phyloP scores from a whole-genome alignment of 1,139 yeast genomes.

The Magnusiomyces tetraspermus region DNA sequence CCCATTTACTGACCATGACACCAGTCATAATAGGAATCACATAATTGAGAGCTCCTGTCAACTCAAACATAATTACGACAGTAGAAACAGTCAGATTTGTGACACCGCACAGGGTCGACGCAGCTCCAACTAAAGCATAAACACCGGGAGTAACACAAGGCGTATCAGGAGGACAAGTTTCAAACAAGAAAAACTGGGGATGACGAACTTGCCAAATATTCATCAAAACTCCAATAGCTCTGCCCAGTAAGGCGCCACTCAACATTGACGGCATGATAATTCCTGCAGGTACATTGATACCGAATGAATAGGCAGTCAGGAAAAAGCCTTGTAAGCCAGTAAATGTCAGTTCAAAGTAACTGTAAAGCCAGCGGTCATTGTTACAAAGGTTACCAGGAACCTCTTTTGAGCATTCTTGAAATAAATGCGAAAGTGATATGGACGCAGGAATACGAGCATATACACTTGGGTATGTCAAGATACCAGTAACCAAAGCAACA shows the following conservation, averaged over 20 bases:
- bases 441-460: slow-evolving; percentile 49
- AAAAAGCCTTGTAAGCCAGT: slow-evolving; percentile 48
- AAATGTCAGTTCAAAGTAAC: slow-evolving; percentile 33
- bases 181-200: slow-evolving; percentile 25
- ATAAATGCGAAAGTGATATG: slow-evolving; percentile 47
- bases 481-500: slow-evolving; percentile 43
- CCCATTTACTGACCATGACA: slow-evolving; percentile 41
- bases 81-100: slow-evolving; percentile 88
- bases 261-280: slow-evolving; percentile 63
- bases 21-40: slow-evolving; percentile 83
- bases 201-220: slow-evolving; percentile 26
- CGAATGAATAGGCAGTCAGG: slow-evolving; percentile 54
- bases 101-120: slow-evolving; percentile 87
- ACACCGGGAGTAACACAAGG: slow-evolving; percentile 82
- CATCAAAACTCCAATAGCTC: slow-evolving; percentile 56
- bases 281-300: slow-evolving; percentile 65
- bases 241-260: slow-evolving; percentile 61
- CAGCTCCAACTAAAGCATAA: slow-evolving; percentile 95
- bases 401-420: slow-evolving; percentile 47
- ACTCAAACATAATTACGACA: slow-evolving; percentile 90
- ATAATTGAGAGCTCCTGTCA: slow-evolving; percentile 86
- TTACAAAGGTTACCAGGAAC: slow-evolving; percentile 32
- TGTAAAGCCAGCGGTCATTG: slow-evolving; percentile 25
- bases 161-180: slow-evolving; percentile 38
- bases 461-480: slow-evolving; percentile 47